Conservation (phyloP, 2,329 filamentous ascomycete genomes). For the Cladosporium austrohemisphaericum region DNA sequence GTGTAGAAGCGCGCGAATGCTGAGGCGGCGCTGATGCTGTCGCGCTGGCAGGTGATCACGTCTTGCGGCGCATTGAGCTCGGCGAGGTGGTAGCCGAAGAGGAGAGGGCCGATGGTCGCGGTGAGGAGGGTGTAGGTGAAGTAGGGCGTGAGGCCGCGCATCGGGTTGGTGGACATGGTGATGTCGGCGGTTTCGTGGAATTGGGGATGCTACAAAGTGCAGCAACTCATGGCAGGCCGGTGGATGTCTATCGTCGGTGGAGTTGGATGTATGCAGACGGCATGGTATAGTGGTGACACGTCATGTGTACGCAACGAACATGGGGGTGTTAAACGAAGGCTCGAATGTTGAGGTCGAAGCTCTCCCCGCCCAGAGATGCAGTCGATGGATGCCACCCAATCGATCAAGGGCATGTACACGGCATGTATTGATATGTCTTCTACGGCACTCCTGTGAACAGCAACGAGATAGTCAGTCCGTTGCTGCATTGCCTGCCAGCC, state of each 20-base stretch:
- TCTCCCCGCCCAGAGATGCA: no score
- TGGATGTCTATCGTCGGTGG: no score
- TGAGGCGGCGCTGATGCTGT: conserved; percentile 39
- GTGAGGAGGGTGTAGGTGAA: conserved; percentile 72
- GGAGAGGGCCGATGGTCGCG: conserved; percentile 79
- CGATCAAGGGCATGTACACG: not conserved
- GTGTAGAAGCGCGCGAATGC: conserved; percentile 18
- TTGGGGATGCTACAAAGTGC: no score
- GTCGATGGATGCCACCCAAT: not conserved
- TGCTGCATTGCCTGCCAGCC: no score
- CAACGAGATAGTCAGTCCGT: no score
- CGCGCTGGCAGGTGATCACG: conserved; percentile 73
- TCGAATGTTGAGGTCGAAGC: not conserved
- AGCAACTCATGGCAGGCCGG: no score
- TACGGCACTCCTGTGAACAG: no score
- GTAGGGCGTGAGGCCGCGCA: conserved; percentile 63
- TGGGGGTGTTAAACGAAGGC: not conserved
- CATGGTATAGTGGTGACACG: not conserved
- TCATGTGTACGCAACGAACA: conserved; percentile 7
- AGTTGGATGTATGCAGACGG: no score
- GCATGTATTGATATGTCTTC: not conserved
- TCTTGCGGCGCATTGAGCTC: conserved; percentile 94
- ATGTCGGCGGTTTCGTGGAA: not conserved
- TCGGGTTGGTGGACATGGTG: conserved; percentile 18
- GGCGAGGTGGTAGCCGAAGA: conserved; percentile 91